Base-by-base conservation (phyloP, 805 yeast species). In the Barnettozyma pratensis region DNA sequence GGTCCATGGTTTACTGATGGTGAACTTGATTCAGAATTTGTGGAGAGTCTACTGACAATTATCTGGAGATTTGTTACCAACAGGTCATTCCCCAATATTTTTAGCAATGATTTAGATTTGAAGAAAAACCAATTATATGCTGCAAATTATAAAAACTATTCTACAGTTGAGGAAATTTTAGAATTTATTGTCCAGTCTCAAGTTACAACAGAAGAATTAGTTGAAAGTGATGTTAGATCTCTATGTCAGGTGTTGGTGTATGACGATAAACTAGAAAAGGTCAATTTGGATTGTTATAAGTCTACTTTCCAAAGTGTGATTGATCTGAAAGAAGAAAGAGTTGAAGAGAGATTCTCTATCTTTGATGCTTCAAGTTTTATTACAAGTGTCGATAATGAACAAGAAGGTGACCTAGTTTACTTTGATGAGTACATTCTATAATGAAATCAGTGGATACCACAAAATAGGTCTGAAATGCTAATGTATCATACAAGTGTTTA, bases 1-100 rank as follows among this genome's bases (percentile, higher is more conserved):
- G 99, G 99, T 5, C 98, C 98, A 4, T 94, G 99, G 99, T 94
- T 91, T 63, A 90, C 97, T 0, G 99, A 94, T 63, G 82, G 91
- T 35, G 98, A 94, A 66, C 74, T 94, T 49, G 99, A 94, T 63
- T 82, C 89, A 3, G 98, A 92, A 66, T 94, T 94, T 60, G 91
- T 94, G 50, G 92, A 88, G 55, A 81, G 89, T 42, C 69, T 94
- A 47, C 66, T 88, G 55, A 81, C 88, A 25, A 91, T 91, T 39
- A 81, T 91, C 7, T 94, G 97, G 96, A 75, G 94, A 56, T 92
- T 72, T 65, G 83, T 88, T 8, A 87, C 92, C 2, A 77, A 81
- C 32, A 80, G 77, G 56, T 79, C 96, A 0, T 86, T 74, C 61
- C 97, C 97, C 4, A 73, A 79, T 47, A 86, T 86, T 25, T 83